A percentile compares a stretch with the other conserved stretches of the same genome.
Conservation (phyloP, 2,329 filamentous ascomycete species). For the Ophiocordyceps robertsii region DNA sequence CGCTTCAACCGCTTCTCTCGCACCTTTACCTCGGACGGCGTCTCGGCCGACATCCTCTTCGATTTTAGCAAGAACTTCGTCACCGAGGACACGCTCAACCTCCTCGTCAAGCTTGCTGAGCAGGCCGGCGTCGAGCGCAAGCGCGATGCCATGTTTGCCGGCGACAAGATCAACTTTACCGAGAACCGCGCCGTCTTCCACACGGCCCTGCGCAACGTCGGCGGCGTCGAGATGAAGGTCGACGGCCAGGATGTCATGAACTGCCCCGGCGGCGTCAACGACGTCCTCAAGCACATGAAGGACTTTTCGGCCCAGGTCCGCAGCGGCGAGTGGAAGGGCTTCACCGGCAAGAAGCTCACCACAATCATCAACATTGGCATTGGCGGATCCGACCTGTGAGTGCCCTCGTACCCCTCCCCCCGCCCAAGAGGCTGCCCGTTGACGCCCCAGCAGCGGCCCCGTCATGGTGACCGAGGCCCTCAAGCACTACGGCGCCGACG, state of each 20-base stretch:
- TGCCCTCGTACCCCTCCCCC: constrained; percentile 7
- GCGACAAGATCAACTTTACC: constrained; percentile 99
- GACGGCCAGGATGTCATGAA: constrained; percentile 89
- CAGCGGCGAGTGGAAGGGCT: constrained; percentile 93
- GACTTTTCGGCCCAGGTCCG: constrained; percentile 92
- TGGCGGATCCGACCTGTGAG: constrained; percentile 93
- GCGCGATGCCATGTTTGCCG: constrained; percentile 92
- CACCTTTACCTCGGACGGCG: constrained; percentile 68
- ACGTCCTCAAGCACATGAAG: constrained; percentile 93
- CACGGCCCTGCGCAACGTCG: constrained; percentile 80
- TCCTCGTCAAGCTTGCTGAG: constrained; percentile 80
- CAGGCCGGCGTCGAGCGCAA: constrained; percentile 87
- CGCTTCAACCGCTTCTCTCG: constrained; percentile 86
- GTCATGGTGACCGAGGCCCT: constrained; percentile 99
- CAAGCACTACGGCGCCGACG: constrained; percentile 80
- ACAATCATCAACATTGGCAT: constrained; percentile 97
- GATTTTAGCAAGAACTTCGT: constrained; percentile 99
- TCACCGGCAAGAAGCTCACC: constrained; percentile 91
- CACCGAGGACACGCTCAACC: constrained; percentile 77
- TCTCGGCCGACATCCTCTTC: constrained; percentile 84
- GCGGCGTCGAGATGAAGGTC: constrained; percentile 70
- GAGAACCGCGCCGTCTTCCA: constrained; percentile 95
- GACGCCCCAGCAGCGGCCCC: constrained; percentile 50
- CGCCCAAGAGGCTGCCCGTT: not conserved
- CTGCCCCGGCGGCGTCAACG: constrained; percentile 75